phyloP scores from a whole-genome alignment of 2,329 filamentous ascomycete genomes.

The Verticillium longisporum region DNA sequence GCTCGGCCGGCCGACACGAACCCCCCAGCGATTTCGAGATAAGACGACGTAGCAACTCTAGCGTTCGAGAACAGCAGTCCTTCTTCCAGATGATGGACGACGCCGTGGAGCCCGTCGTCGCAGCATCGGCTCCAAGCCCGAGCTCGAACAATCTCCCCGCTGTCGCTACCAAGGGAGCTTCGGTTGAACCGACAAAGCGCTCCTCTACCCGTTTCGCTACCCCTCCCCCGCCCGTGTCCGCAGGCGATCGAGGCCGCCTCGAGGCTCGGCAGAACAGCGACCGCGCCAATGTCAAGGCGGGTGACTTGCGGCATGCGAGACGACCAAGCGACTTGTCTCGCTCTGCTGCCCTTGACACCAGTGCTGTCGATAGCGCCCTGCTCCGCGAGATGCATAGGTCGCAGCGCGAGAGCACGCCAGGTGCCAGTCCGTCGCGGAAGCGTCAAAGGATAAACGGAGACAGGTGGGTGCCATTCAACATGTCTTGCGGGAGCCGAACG shows the following conservation, averaged over 20 bases:
- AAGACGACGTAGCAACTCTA: neutral
- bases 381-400: constrained; percentile 44
- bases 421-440: constrained; percentile 50
- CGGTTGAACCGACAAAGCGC: constrained; percentile 20
- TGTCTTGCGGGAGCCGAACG: constrained; percentile 6
- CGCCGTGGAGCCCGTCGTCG: neutral
- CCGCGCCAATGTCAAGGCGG: constrained; percentile 18
- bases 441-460: constrained; percentile 55
- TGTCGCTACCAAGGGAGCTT: constrained; percentile 19
- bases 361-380: constrained; percentile 43
- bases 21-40: neutral
- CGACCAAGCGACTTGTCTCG: constrained; percentile 28
- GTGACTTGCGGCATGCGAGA: constrained; percentile 23
- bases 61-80: too few relatives aligned
- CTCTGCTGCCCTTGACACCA: constrained; percentile 36
- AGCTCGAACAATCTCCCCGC: neutral
- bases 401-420: constrained; percentile 44
- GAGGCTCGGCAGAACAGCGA: constrained; percentile 34
- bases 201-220: constrained; percentile 31
- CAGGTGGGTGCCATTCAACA: constrained; percentile 36
- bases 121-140: neutral
- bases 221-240: constrained; percentile 30
- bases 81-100: neutral
- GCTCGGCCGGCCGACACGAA: neutral
- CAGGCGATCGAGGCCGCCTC: constrained; percentile 31